Base-by-base conservation (phyloP, 2,329 filamentous ascomycete species). In the Talaromyces sp. region DNA sequence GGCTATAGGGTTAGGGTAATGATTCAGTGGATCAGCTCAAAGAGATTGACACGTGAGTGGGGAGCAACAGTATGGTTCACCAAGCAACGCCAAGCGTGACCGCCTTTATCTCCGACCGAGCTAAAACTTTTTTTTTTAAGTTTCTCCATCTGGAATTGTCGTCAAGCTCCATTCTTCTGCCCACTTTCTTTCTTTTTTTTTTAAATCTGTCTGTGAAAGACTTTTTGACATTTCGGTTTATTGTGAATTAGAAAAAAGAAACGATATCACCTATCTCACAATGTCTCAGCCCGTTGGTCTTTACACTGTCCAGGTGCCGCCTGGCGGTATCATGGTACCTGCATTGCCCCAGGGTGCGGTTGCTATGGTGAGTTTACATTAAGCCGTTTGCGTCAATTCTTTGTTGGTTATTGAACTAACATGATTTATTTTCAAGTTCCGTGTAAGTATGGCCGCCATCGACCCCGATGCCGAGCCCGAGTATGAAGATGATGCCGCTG, bases 371-470 rank as follows among this genome's bases (percentile, higher is more conserved):
- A 85, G 90, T 86, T 39, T 6, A 22, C 7, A 15, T 7, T 13
- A 59, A n/a, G 8, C n/a, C 25, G 19, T 27, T 7, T 22, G 10
- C 6, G 2, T 37, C n/a, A 15, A 56, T 15, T 35, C 1, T 13
- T 35, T 11, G 1, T 2, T 35, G n/a, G 1, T 2, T 33, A 31
- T 8, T n/a, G 11, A 25, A 37, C 43, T 66, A 22, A 47, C 37
- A 62, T 47, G 10, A 45, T 37, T 1, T 22, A 27, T 58, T 47
- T 17, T 41, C 13, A 74, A 97, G 93, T 96, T 97, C 83, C 92
- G 92, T 78, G 92, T 99, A 76, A 98, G 93, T 74, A 99, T 99
- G 95, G 95, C 96, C 74, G 95, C 95, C 70, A 90, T 99, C 78
- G 94, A 99, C 78, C 95, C 95, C 66, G 92, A 87, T 74, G 91